These are phyloP conservation scores for Chaetomiaceae sp. DNA, from an alignment of 2,329 filamentous ascomycete genomes.

Conservation along the genomic window DNA sequence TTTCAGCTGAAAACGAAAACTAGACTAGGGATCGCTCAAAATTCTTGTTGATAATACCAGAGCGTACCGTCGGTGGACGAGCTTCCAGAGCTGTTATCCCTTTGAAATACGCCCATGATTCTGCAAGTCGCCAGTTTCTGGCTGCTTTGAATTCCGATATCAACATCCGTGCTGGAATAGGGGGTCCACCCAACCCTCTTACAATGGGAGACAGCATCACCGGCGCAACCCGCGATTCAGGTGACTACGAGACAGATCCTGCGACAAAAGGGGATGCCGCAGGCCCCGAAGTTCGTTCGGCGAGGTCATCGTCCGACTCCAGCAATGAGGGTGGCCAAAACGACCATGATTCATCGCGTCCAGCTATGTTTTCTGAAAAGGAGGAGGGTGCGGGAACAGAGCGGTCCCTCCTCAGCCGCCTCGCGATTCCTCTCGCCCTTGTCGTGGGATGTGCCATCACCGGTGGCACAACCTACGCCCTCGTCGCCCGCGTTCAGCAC, in stretches of 20 bases:
- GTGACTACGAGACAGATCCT: no score
- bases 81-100: no score
- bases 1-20: neutral
- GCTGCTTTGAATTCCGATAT: no score
- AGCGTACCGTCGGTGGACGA: no score
- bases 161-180: no score
- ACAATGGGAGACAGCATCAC: neutral
- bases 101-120: neutral
- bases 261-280: neutral
- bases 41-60: neutral
- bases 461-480: slow-evolving; percentile 18
- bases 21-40: neutral
- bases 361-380: neutral
- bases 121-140: no score
- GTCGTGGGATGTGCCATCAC: slow-evolving; percentile 15
- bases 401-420: neutral
- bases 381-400: neutral
- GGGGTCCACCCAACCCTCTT: neutral
- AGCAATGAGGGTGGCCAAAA: neutral
- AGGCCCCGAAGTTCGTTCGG: neutral
- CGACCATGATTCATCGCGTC: neutral
- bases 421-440: slow-evolving; percentile 11
- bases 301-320: neutral
- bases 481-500: slow-evolving; percentile 19
- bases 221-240: neutral